These are phyloP conservation scores for Pestalotiopsis sp. DNA, from an alignment of 2,329 filamentous ascomycete species.

Conservation along the genomic window DNA sequence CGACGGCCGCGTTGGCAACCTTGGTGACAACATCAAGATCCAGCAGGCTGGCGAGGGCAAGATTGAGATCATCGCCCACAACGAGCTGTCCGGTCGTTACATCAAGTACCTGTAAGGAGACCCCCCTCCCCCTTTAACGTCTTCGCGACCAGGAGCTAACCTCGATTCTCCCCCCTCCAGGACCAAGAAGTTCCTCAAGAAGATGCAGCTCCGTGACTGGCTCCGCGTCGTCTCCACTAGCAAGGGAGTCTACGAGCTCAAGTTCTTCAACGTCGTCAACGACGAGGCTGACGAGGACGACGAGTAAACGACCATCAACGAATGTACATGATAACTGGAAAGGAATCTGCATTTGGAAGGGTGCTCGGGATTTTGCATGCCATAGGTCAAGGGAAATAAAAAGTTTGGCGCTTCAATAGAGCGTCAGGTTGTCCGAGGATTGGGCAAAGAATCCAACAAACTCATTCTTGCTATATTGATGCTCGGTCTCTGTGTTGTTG, in stretches of 20 bases:
- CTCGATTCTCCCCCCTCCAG: constrained; percentile 44
- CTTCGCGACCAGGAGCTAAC: background rate
- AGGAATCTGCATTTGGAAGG: constrained; percentile 4
- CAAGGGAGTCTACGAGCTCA: constrained; percentile 98
- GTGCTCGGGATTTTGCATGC: background rate
- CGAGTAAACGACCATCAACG: constrained; percentile 69
- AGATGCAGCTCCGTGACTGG: constrained; percentile 99
- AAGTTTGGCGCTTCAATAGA: constrained; percentile 15
- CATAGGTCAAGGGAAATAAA: constrained; percentile 14
- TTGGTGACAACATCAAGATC: constrained; percentile 91
- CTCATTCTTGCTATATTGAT: background rate
- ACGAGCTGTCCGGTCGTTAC: constrained; percentile 97
- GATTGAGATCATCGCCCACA: constrained; percentile 97
- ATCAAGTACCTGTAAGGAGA: constrained; percentile 94
- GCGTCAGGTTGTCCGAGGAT: background rate
- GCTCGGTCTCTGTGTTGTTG: background rate
- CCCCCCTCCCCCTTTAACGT: background rate
- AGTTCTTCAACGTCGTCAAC: constrained; percentile 99
- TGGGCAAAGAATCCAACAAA: background rate
- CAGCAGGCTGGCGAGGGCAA: constrained; percentile 92
- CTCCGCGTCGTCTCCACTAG: constrained; percentile 97
- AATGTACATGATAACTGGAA: constrained; percentile 7
- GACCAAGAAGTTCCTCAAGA: constrained; percentile 99
- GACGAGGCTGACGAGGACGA: constrained; percentile 98
- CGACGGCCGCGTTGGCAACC: constrained; percentile 96